A percentile compares a stretch with the other conserved stretches of the same genome.
Evolutionary conservation across 2,329 filamentous ascomycete genomes (phyloP).

Genomic region (Grosmannia penicillata): DNA sequence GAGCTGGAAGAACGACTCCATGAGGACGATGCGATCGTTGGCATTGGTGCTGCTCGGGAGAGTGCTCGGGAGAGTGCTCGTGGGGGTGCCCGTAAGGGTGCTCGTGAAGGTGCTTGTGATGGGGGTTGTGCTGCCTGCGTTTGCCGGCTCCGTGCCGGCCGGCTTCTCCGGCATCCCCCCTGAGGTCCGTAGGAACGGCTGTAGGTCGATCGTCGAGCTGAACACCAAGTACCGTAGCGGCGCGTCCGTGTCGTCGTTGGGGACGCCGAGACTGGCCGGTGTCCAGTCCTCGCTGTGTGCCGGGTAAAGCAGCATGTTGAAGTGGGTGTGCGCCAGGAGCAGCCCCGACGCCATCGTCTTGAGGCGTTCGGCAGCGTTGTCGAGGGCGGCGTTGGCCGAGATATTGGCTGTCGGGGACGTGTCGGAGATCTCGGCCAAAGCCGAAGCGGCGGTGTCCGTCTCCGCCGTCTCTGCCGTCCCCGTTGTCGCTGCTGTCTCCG

Average conservation of each 20-base stretch:
- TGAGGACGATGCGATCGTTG: slow-evolving; percentile 4
- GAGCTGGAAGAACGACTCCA: slow-evolving; percentile 14
- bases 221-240: slow-evolving; percentile 24
- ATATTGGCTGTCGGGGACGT: not conserved
- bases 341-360: slow-evolving; percentile 20
- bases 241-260: not conserved
- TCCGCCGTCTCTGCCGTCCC: slow-evolving; percentile 2
- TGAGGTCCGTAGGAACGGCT: slow-evolving; percentile 7
- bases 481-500: too few relatives aligned
- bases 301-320: slow-evolving; percentile 25
- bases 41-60: too few relatives aligned
- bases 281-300: slow-evolving; percentile 21
- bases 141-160: too few relatives aligned
- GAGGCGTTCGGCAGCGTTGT: slow-evolving; percentile 19
- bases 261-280: slow-evolving; percentile 8
- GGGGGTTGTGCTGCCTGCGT: too few relatives aligned
- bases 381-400: slow-evolving; percentile 10
- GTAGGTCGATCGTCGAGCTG: slow-evolving; percentile 12
- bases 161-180: too few relatives aligned
- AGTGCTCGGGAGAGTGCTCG: too few relatives aligned
- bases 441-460: too few relatives aligned
- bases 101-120: too few relatives aligned
- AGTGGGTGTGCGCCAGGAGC: slow-evolving; percentile 16
- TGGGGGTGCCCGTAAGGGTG: too few relatives aligned
- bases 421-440: too few relatives aligned